Evolutionary conservation across 768 basidiomycete species (phyloP).

Genomic region (Cubamyces lactineus): DNA sequence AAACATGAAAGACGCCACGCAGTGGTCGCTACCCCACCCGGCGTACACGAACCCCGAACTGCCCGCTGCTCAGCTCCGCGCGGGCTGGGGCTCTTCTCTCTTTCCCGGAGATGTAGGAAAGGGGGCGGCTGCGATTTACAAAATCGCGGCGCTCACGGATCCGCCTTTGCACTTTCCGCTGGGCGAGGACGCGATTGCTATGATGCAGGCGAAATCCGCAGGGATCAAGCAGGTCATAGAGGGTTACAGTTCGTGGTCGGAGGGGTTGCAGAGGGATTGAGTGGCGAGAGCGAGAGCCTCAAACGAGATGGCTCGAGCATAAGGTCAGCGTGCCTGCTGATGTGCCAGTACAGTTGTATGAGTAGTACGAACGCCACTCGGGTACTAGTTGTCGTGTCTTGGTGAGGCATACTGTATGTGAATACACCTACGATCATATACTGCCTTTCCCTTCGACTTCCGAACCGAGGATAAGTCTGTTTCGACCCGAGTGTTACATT

Average conservation of each 20-base stretch:
- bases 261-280: neutral
- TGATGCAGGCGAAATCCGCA: neutral
- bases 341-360: too few relatives aligned
- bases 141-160: conserved; percentile 17
- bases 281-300: too few relatives aligned
- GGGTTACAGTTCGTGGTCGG: neutral
- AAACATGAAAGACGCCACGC: neutral
- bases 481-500: too few relatives aligned
- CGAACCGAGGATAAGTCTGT: too few relatives aligned
- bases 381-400: too few relatives aligned
- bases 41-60: conserved; percentile 22
- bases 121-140: conserved; percentile 26
- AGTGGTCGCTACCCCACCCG: conserved; percentile 17
- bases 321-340: too few relatives aligned
- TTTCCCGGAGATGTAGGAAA: conserved; percentile 26
- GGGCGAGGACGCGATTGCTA: neutral
- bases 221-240: neutral
- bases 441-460: too few relatives aligned
- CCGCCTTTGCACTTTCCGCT: conserved; percentile 23
- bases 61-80: neutral
- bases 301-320: neutral
- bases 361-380: too few relatives aligned
- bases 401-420: too few relatives aligned
- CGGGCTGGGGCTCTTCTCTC: neutral
- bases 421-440: too few relatives aligned